A percentile compares a stretch with the other conserved stretches of the same genome.
phyloP scores from a whole-genome alignment of 306 rosid genomes.

The Begonia fuchsioides region DNA sequence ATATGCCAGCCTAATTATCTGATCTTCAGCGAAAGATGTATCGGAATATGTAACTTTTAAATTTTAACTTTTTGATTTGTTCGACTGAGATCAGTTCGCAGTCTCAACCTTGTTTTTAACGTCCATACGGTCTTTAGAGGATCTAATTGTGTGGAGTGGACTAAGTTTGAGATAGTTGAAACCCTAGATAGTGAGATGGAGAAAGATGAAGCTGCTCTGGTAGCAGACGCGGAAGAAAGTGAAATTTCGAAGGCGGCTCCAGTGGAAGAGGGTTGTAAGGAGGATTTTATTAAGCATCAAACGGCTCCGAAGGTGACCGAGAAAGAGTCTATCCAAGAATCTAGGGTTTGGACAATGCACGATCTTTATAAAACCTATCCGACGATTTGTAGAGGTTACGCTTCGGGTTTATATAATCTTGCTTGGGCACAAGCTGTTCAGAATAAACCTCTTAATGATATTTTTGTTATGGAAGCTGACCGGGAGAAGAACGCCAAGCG shows the following conservation, averaged over 20 bases:
- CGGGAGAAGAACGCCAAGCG: constrained; percentile 24
- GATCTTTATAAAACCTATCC: constrained; percentile 60
- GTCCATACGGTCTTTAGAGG: constrained; percentile 41
- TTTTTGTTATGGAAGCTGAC: constrained; percentile 52
- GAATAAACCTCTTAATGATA: constrained; percentile 73
- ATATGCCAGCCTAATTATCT: constrained; percentile 1
- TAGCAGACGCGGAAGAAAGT: constrained; percentile 80
- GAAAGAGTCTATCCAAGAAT: constrained; percentile 18
- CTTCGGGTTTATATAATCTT: constrained; percentile 51
- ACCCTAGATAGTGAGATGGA: constrained; percentile 29
- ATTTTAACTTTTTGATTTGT: not conserved
- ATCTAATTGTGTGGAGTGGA: constrained; percentile 24
- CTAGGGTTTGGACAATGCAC: constrained; percentile 72
- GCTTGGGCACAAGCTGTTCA: constrained; percentile 99
- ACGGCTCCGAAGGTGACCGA: constrained; percentile 10
- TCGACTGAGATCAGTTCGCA: not conserved
- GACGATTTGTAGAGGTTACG: constrained; percentile 38
- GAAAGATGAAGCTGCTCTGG: constrained; percentile 24
- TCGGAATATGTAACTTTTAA: constrained; percentile 3
- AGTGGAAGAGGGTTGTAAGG: constrained; percentile 75
- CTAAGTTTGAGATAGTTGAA: constrained; percentile 1
- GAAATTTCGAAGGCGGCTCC: constrained; percentile 88
- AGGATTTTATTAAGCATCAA: constrained; percentile 67
- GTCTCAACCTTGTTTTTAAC: not conserved
- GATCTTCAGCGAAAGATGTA: constrained; percentile 11